Evolutionary conservation across 495 filamentous ascomycete genomes (phyloP).

Genomic region (Talaromyces ruber): DNA sequence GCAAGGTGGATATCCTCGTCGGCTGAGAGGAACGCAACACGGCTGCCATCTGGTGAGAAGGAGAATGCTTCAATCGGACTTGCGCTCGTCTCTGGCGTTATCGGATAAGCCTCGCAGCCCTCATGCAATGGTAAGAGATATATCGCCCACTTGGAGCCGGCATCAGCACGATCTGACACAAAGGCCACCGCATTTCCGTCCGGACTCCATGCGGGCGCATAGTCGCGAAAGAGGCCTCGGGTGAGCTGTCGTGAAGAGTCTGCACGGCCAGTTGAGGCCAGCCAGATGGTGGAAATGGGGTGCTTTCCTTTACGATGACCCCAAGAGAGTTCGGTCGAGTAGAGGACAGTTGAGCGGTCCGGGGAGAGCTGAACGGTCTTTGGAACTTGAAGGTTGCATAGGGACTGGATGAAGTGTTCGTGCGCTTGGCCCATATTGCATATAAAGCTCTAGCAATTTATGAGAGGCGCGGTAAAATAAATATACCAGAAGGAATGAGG

Average conservation of each 20-base stretch:
- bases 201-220: slow-evolving; percentile 13
- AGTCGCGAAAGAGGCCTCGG: slow-evolving; percentile 15
- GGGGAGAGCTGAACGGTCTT: slow-evolving; percentile 14
- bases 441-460: neutral
- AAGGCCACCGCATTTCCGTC: slow-evolving; percentile 15
- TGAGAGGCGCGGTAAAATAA: neutral
- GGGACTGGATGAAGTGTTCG: slow-evolving; percentile 7
- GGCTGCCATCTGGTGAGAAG: slow-evolving; percentile 11
- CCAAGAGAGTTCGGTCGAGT: slow-evolving; percentile 13
- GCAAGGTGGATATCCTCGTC: slow-evolving; percentile 8
- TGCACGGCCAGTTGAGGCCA: slow-evolving; percentile 11
- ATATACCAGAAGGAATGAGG: neutral
- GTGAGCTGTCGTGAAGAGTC: slow-evolving; percentile 16
- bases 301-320: slow-evolving; percentile 8
- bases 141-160: slow-evolving; percentile 9
- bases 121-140: slow-evolving; percentile 12
- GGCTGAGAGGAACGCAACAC: slow-evolving; percentile 11
- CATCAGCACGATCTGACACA: slow-evolving; percentile 13
- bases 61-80: slow-evolving; percentile 10
- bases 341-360: slow-evolving; percentile 11
- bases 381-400: slow-evolving; percentile 16
- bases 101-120: slow-evolving; percentile 12
- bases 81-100: slow-evolving; percentile 5
- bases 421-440: neutral
- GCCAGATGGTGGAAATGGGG: slow-evolving; percentile 15